phyloP scores from a whole-genome alignment of 108 stramenopile species.

The Aurantiochytrium sp. region DNA sequence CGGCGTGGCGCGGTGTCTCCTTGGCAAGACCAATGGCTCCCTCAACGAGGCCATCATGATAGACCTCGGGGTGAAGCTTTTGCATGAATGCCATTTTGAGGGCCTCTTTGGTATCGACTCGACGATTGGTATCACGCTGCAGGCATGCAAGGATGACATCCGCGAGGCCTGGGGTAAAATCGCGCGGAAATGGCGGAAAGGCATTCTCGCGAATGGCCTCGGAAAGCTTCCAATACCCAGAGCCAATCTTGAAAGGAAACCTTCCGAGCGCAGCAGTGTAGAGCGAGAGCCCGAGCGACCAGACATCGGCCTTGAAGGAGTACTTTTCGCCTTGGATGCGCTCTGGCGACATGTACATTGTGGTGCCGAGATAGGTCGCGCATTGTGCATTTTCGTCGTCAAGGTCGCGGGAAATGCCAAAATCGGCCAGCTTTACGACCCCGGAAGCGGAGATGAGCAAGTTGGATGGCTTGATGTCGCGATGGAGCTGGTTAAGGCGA shows the following conservation, averaged over 20 bases:
- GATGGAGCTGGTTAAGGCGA: slow-evolving; percentile 33
- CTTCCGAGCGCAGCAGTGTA: neutral
- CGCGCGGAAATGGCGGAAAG: neutral
- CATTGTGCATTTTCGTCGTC: slow-evolving; percentile 19
- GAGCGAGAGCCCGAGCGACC: slow-evolving; percentile 23
- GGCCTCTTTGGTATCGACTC: neutral
- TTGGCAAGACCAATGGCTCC: neutral
- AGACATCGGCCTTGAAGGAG: slow-evolving; percentile 26
- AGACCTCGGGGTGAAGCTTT: neutral
- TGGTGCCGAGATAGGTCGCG: slow-evolving; percentile 53
- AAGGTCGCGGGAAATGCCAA: slow-evolving; percentile 41
- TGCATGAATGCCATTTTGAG: neutral
- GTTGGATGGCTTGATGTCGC: slow-evolving; percentile 33
- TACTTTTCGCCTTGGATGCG: slow-evolving; percentile 51
- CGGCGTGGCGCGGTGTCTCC: neutral
- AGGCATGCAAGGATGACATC: neutral
- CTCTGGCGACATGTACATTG: slow-evolving; percentile 59
- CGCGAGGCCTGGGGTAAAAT: neutral
- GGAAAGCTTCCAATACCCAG: neutral
- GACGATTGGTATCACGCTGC: neutral
- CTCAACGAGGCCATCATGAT: neutral
- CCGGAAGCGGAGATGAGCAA: slow-evolving; percentile 35
- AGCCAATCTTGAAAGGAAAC: slow-evolving; percentile 2
- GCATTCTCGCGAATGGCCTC: neutral
- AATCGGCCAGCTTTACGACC: slow-evolving; percentile 46